Base-by-base conservation (phyloP, 768 basidiomycete species). In the Exsudoporus frostii region DNA sequence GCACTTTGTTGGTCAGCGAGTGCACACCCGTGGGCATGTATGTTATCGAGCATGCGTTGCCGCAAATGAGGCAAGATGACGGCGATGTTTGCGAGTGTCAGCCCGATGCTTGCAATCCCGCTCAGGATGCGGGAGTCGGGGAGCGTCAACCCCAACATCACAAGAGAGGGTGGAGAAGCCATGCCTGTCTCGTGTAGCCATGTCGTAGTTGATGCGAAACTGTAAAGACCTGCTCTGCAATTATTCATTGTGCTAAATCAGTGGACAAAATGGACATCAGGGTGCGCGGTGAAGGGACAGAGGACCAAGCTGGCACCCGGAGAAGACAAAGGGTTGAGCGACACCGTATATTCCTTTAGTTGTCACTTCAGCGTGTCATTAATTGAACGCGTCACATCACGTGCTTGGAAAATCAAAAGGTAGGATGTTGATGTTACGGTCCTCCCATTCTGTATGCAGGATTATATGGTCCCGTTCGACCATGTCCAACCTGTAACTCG, bases 211-310 rank as follows among this genome's bases (percentile, higher is more conserved):
- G 63, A 33, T 20, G 48, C 49, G 46, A 60, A 65, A 36, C 58
- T 60, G 54, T 68, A 65, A 58, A 66, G 66, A 33, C 65, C 65
- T 57, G 58, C 59, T 54, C 59, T 67, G 57, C 47, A 58, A 50
- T 50, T 63, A 42, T 60, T 60, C 65, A 65, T 66, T 27, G 48
- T 54, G 44, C 7, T 38, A 37, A 50, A 46, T 44, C 13, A 50
- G 50, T 34, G 37, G 24, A 38, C 32, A 34, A 25, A 37, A 37
- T 47, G 56, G 15, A 38, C 54, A 58, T 48, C 37, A 8, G 49
- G 51, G 44, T 40, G 48, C 33, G 48, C 7, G 41, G 36, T 22
- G 37, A 39, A 51, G 14, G 45, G 29, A 41, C 0, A 19, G 25
- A 14, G 24, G 30, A 30, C 11, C 32, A 25, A 30, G 29, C 39